Evolutionary conservation across 345 rosid genomes (phyloP).

Genomic region (Rhizophora mangle): DNA sequence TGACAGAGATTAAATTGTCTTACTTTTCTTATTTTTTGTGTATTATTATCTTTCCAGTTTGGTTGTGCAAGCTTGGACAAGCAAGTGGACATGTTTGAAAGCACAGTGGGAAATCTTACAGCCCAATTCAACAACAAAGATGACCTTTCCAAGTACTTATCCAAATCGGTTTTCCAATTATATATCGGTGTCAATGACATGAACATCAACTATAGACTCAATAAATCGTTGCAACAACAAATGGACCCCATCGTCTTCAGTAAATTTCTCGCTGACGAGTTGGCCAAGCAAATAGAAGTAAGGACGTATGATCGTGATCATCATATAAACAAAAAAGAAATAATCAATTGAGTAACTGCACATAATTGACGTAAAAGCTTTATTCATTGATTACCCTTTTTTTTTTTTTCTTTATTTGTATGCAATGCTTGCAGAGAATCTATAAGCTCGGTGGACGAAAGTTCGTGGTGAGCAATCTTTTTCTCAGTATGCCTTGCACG

Average conservation of each 20-base stretch:
- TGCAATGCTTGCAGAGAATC: not conserved
- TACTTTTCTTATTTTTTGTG: too few species aligned
- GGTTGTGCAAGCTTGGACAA: not conserved
- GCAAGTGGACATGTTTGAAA: not conserved
- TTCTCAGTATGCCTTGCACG: too few species aligned
- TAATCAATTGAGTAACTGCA: too few species aligned
- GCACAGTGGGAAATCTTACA: not conserved
- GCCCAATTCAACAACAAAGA: not conserved
- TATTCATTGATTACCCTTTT: not conserved
- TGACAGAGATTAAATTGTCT: too few species aligned
- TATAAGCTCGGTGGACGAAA: not conserved
- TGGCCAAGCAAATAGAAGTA: not conserved
- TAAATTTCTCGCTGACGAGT: not conserved
- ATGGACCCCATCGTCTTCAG: too few species aligned
- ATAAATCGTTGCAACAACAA: too few species aligned
- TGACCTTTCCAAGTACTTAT: not conserved
- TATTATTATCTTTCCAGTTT: not conserved
- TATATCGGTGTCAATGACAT: not conserved
- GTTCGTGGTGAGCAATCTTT: not conserved
- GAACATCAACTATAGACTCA: not conserved
- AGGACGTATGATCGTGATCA: too few species aligned
- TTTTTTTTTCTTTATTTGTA: not conserved
- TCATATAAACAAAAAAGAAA: too few species aligned
- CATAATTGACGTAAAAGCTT: too few species aligned
- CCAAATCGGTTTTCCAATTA: not conserved